Conservation (phyloP, 2,329 filamentous ascomycete genomes). For the Pseudocercospora fuligena region DNA sequence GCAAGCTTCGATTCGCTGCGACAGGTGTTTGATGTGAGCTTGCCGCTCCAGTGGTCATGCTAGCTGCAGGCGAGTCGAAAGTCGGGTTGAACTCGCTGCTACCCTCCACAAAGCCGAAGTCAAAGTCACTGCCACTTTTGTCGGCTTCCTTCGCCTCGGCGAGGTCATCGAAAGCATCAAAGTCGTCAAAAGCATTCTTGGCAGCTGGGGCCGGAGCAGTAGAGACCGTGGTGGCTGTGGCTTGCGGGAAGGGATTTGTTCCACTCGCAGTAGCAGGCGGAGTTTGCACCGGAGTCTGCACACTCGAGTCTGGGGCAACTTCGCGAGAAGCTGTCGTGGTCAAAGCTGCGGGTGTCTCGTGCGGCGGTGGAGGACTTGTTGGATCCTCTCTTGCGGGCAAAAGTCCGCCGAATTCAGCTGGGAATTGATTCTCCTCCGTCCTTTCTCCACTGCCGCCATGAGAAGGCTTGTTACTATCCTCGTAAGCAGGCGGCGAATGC, state of each 20-base stretch:
- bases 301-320: slow-evolving; percentile 16
- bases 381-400: slow-evolving; percentile 61
- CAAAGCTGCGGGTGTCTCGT: slow-evolving; percentile 14
- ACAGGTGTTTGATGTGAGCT: slow-evolving; percentile 46
- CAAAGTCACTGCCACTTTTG: slow-evolving; percentile 78
- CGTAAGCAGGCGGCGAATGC: slow-evolving; percentile 62
- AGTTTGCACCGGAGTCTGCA: slow-evolving; percentile 21
- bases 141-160: slow-evolving; percentile 79
- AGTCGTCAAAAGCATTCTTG: slow-evolving; percentile 68
- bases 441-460: slow-evolving; percentile 41
- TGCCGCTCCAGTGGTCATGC: slow-evolving; percentile 54
- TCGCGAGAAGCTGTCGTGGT: slow-evolving; percentile 22
- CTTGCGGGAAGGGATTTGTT: slow-evolving; percentile 14
- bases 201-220: slow-evolving; percentile 34
- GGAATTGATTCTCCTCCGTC: slow-evolving; percentile 48
- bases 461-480: slow-evolving; percentile 46
- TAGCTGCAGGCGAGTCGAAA: slow-evolving; percentile 69
- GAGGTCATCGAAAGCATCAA: slow-evolving; percentile 82
- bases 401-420: slow-evolving; percentile 60
- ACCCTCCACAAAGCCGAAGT: slow-evolving; percentile 62
- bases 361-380: slow-evolving; percentile 36
- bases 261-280: slow-evolving; percentile 18
- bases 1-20: slow-evolving; percentile 33
- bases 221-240: background rate
- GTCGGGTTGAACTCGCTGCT: slow-evolving; percentile 81